Evolutionary conservation across 148 eudicot genomes (phyloP).

Genomic region (Salicornia ramosissima): DNA sequence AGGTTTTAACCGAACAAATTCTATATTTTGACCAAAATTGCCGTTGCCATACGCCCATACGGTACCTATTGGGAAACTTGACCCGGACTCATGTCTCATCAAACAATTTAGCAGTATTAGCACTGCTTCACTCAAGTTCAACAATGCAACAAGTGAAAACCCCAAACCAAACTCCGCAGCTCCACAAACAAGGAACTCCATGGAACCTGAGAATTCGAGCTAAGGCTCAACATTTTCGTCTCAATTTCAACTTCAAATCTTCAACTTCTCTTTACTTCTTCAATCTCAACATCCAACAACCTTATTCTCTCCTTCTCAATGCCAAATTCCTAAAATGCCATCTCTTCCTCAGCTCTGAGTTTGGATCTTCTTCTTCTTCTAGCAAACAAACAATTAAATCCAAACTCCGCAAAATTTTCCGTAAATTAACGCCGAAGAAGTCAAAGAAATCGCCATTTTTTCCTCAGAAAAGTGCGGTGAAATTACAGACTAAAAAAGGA

Average conservation of each 20-base stretch:
- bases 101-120: no score
- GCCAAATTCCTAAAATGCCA: background rate
- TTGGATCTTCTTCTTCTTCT: background rate
- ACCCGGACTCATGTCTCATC: no score
- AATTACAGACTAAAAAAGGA: slow-evolving; percentile 1
- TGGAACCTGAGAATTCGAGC: slow-evolving; percentile 11
- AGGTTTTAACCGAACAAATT: no score
- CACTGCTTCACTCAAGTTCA: no score
- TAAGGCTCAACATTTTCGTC: slow-evolving; percentile 9
- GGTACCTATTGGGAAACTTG: no score
- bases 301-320: background rate
- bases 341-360: background rate
- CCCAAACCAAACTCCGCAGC: background rate
- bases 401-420: slow-evolving; percentile 5
- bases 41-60: no score
- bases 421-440: slow-evolving; percentile 1
- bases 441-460: background rate
- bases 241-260: slow-evolving; percentile 10
- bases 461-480: slow-evolving; percentile 1
- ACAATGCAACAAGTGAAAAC: background rate
- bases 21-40: no score
- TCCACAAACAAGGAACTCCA: slow-evolving; percentile 8
- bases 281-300: background rate
- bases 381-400: slow-evolving; percentile 5
- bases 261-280: background rate